Base-by-base conservation (phyloP, 495 filamentous ascomycete genomes). In the Trichoderma erinaceum region DNA sequence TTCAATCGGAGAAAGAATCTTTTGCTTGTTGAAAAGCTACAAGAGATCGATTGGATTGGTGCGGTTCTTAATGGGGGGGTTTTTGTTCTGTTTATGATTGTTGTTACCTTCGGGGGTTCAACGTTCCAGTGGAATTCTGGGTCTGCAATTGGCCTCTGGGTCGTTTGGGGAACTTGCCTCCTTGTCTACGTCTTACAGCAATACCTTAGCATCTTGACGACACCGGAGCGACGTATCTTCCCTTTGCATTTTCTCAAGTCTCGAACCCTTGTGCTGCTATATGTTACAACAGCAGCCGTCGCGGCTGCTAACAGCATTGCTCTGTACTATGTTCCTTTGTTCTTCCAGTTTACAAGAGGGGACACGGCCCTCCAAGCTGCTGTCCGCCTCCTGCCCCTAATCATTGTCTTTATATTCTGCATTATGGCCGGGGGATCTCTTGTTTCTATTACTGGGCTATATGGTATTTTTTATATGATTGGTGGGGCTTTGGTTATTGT, bases 321-420 rank as follows among this genome's bases (percentile, higher is more conserved):
- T 12, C 71, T 80, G 61, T 83, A 81, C 68, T 80, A 79, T 69
- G 77, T 83, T 64, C 87, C 86, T 0, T 71, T 88, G 41, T 87
- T 81, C 75, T 89, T 88, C 73, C 84, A 86, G 67, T 89, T 89
- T 71, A 79, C 80, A 0, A 75, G 75, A 18, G 74, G 71, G 27
- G 84, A 88, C 69, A 72, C 70, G 0, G 79, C 84, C 7, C 73
- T 87, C 10, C 69, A 76, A 56, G 75, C 86, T 0, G 85, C 79
- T 2, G 82, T 88, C 1, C 79, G 83, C 7, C 77, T 89, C 2
- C 78, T 90, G 2, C 87, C 89, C 2, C 87, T 84, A 66, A 78
- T 89, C 63, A 56, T 82, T 63, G 66, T 86, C 6, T 71, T 82
- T 56, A 80, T 88, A 29, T 29, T 29, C 29, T 29, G 29, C 29